Conservation (phyloP, 2,329 filamentous ascomycete species). For the Westerdykella sp. region DNA sequence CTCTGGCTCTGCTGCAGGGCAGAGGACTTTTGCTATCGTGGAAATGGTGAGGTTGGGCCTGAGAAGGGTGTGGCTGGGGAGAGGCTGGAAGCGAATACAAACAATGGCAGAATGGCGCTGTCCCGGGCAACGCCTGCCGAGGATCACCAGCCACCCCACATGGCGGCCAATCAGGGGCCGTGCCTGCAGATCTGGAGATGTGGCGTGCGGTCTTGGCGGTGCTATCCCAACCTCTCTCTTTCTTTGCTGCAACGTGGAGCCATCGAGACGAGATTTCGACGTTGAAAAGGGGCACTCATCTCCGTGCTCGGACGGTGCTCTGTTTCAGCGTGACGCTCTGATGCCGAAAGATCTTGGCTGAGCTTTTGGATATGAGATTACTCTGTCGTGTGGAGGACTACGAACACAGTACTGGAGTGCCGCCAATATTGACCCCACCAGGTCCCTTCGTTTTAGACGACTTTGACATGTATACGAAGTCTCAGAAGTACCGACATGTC, state of each 20-base stretch:
- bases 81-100: constrained; percentile 18
- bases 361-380: neutral
- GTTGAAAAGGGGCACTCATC: neutral
- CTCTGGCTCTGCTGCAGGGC: constrained; percentile 22
- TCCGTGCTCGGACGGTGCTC: neutral
- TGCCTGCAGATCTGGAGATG: constrained; percentile 3
- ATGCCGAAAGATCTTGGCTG: neutral
- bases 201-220: neutral
- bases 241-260: constrained; percentile 8
- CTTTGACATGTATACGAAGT: no score
- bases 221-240: constrained; percentile 11
- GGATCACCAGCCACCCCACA: neutral
- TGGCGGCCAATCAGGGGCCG: neutral
- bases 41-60: constrained; percentile 30
- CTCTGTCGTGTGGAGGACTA: no score
- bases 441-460: no score
- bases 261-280: neutral
- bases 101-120: constrained; percentile 11
- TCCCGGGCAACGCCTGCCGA: constrained; percentile 11
- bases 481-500: no score
- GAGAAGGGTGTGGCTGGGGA: constrained; percentile 20
- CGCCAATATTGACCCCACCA: no score
- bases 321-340: neutral
- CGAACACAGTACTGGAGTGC: no score
- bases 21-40: constrained; percentile 26